Conservation (phyloP, 768 basidiomycete genomes). For the Termitomyces sp. region DNA sequence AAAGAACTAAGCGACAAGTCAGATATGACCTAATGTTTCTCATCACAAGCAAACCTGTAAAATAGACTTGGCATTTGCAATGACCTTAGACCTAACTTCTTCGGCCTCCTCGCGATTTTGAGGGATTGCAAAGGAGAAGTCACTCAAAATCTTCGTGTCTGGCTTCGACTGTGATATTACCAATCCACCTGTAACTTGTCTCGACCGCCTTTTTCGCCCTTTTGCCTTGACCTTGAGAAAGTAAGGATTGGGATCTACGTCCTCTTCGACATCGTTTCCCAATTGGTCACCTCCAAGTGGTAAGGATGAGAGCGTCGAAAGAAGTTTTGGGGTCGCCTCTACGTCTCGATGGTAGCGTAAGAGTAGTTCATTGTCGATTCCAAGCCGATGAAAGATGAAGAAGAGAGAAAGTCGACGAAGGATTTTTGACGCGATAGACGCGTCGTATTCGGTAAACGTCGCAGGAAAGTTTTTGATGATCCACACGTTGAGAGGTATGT, state of each 20-base stretch:
- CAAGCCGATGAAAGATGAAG: slow-evolving; percentile 1
- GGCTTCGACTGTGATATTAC: background rate
- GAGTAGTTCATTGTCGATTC: background rate
- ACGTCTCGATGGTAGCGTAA: slow-evolving; percentile 6
- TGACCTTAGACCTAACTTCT: slow-evolving; percentile 5
- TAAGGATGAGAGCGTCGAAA: background rate
- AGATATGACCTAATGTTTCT: background rate
- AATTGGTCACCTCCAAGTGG: background rate
- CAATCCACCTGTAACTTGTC: background rate
- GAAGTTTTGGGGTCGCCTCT: slow-evolving; percentile 5
- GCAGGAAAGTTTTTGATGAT: slow-evolving; percentile 28
- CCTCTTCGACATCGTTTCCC: background rate
- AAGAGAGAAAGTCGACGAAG: slow-evolving; percentile 4
- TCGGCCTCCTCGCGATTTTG: slow-evolving; percentile 5
- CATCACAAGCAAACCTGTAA: slow-evolving; percentile 13
- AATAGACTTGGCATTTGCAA: slow-evolving; percentile 11
- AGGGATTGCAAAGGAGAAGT: slow-evolving; percentile 6
- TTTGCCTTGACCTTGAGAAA: slow-evolving; percentile 1
- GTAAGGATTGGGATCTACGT: background rate
- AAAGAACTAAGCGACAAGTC: slow-evolving; percentile 13
- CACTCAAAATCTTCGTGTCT: slow-evolving; percentile 10
- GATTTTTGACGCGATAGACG: slow-evolving; percentile 9
- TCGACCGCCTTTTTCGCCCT: background rate
- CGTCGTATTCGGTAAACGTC: background rate
- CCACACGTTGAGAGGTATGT: slow-evolving; percentile 14